phyloP scores from a whole-genome alignment of 73 alveolate species.

The Paramecium tetraurelia region DNA sequence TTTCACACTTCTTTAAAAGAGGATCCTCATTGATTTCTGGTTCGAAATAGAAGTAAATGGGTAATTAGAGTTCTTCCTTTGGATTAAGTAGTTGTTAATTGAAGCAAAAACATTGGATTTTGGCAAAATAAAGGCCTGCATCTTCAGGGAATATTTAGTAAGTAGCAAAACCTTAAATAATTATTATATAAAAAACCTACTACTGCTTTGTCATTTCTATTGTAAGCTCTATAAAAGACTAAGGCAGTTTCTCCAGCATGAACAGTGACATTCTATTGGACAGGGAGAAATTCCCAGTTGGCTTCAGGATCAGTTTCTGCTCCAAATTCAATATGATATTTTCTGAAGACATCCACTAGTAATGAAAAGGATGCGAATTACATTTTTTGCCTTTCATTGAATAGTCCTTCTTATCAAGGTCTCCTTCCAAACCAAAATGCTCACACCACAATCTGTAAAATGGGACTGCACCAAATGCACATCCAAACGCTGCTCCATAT shows the following conservation, averaged over 20 bases:
- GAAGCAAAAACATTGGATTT: slow-evolving; percentile 83
- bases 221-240: slow-evolving; percentile 79
- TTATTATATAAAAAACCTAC: slow-evolving; percentile 61
- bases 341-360: slow-evolving; percentile 66
- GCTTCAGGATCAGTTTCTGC: slow-evolving; percentile 78
- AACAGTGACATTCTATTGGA: slow-evolving; percentile 65
- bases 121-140: slow-evolving; percentile 77
- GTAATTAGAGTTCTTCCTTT: slow-evolving; percentile 77
- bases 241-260: slow-evolving; percentile 87
- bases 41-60: slow-evolving; percentile 78
- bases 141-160: slow-evolving; percentile 82
- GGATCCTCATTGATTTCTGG: slow-evolving; percentile 80
- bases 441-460: slow-evolving; percentile 61
- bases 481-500: slow-evolving; percentile 57
- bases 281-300: slow-evolving; percentile 82
- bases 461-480: slow-evolving; percentile 60
- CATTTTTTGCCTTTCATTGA: slow-evolving; percentile 62
- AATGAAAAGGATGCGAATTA: background rate
- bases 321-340: slow-evolving; percentile 68
- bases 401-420: slow-evolving; percentile 54
- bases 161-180: slow-evolving; percentile 69
- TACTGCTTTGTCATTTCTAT: slow-evolving; percentile 78
- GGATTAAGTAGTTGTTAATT: slow-evolving; percentile 78
- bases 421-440: slow-evolving; percentile 58
- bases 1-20: slow-evolving; percentile 30